phyloP scores from a whole-genome alignment of 2,329 filamentous ascomycete genomes.

The Chrysoporthe austroafricana region DNA sequence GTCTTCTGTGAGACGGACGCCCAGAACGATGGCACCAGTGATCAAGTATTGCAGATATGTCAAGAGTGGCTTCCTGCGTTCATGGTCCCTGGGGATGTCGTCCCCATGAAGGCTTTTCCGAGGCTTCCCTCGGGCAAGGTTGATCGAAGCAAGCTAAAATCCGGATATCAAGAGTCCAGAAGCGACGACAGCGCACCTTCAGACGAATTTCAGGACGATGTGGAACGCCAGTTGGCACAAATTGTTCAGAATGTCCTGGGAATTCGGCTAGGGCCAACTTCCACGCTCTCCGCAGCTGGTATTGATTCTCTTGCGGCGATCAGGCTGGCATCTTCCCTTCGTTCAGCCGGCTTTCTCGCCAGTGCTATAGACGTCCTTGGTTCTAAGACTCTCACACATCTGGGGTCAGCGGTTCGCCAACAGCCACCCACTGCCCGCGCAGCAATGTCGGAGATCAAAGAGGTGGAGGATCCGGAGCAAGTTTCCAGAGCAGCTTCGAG shows the following conservation, averaged over 20 bases:
- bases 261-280: slow-evolving; percentile 33
- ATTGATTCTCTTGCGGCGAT: slow-evolving; percentile 49
- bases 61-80: slow-evolving; percentile 76
- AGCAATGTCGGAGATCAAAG: neutral
- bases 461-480: neutral
- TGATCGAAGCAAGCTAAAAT: slow-evolving; percentile 67
- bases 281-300: slow-evolving; percentile 40
- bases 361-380: slow-evolving; percentile 66
- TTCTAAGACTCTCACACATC: slow-evolving; percentile 46
- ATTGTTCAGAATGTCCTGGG: slow-evolving; percentile 37
- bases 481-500: slow-evolving; percentile 25
- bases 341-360: slow-evolving; percentile 57
- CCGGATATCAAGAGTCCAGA: slow-evolving; percentile 48
- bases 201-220: slow-evolving; percentile 33
- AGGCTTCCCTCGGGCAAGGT: slow-evolving; percentile 83
- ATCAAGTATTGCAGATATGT: slow-evolving; percentile 61
- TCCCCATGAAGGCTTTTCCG: slow-evolving; percentile 68
- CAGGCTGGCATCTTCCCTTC: slow-evolving; percentile 64
- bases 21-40: slow-evolving; percentile 39
- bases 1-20: slow-evolving; percentile 69
- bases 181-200: slow-evolving; percentile 8
- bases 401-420: slow-evolving; percentile 30
- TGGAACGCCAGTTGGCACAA: slow-evolving; percentile 42
- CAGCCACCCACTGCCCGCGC: neutral
- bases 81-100: slow-evolving; percentile 80